Evolutionary conservation across 2,329 filamentous ascomycete genomes (phyloP).

Genomic region (Cytospora piceicola): DNA sequence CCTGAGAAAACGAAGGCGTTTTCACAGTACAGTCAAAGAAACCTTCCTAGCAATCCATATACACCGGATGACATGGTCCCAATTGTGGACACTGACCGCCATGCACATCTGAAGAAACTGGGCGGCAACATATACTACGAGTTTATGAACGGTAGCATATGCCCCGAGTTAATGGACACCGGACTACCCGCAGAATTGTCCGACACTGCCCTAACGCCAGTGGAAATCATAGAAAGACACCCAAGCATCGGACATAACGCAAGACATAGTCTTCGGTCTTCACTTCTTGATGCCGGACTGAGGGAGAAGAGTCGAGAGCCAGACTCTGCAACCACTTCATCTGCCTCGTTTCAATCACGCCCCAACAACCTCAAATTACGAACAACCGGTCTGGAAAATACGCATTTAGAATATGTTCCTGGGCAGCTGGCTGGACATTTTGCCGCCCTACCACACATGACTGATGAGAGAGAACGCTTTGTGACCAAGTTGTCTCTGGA

Average conservation of each 20-base stretch:
- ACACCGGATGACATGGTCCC: neutral
- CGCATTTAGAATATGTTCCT: neutral
- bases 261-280: neutral
- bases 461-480: neutral
- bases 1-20: neutral
- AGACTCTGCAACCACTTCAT: neutral
- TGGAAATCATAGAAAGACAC: neutral
- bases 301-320: neutral
- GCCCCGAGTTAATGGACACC: neutral
- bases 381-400: neutral
- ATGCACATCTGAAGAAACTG: neutral
- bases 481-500: neutral
- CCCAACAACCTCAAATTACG: neutral
- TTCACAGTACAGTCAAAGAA: neutral
- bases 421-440: neutral
- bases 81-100: neutral
- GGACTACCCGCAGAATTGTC: neutral
- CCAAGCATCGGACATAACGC: neutral
- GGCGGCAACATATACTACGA: neutral
- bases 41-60: neutral
- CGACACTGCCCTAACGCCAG: neutral
- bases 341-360: neutral
- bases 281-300: neutral
- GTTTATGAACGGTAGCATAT: neutral
- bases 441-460: neutral